Percentiles rank a stretch among this genome's conserved stretches.
Conservation (phyloP, 139 green algal species). For the Closterium sp. region DNA sequence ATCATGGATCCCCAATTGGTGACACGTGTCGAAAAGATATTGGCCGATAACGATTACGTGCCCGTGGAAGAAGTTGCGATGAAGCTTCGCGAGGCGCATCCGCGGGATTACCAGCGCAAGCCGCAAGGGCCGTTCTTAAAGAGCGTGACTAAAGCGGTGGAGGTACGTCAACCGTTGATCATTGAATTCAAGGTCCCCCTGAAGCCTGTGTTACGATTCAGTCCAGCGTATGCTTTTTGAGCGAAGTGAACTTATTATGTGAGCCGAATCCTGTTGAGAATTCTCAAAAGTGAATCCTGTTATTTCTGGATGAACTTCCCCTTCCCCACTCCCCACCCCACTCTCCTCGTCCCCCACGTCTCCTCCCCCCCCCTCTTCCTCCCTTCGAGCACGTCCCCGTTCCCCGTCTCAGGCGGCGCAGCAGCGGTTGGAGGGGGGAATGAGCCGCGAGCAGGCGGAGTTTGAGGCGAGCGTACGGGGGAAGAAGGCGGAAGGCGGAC, state of each 20-base stretch:
- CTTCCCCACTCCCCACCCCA: neutral
- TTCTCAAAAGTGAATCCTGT: too few species aligned
- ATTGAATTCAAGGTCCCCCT: neutral
- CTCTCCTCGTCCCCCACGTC: too few species aligned
- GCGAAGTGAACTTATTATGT: too few species aligned
- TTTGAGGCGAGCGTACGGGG: neutral
- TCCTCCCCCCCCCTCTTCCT: too few species aligned
- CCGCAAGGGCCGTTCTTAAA: constrained; percentile 42
- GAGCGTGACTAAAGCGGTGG: constrained; percentile 38
- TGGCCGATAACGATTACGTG: constrained; percentile 26
- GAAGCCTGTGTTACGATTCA: neutral
- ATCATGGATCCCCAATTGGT: constrained; percentile 36
- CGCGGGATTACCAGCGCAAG: constrained; percentile 51
- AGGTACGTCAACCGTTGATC: constrained; percentile 15
- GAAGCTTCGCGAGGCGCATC: constrained; percentile 37
- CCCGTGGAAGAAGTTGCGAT: constrained; percentile 38
- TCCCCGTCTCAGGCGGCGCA: neutral
- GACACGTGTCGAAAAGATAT: constrained; percentile 47
- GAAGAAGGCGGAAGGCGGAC: neutral
- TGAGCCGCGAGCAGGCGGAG: neutral
- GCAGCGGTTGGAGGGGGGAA: neutral
- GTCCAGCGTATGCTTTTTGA: neutral
- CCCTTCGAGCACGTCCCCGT: too few species aligned
- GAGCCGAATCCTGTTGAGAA: too few species aligned
- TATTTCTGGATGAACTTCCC: too few species aligned